Evolutionary conservation across 768 basidiomycete genomes (phyloP).

Genomic region (Calocera cornea): DNA sequence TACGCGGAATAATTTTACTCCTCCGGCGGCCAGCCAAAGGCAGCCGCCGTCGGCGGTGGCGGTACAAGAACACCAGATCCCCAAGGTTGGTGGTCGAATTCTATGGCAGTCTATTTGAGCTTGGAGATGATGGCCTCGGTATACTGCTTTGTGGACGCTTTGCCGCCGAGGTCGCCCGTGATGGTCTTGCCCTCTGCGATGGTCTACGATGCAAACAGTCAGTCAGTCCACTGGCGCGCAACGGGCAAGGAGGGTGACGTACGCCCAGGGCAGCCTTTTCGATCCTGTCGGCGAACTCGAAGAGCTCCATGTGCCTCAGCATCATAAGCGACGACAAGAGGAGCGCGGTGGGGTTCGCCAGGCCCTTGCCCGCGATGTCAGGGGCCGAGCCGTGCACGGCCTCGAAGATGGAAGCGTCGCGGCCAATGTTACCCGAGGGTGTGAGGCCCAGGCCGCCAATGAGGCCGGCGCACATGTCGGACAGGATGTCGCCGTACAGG

Average conservation of each 20-base stretch:
- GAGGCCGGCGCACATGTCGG: constrained; percentile 96
- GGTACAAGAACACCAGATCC: not conserved
- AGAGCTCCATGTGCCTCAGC: constrained; percentile 91
- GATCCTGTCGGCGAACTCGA: constrained; percentile 71
- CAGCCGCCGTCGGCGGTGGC: not conserved
- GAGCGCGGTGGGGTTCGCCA: constrained; percentile 99
- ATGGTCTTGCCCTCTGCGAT: constrained; percentile 93
- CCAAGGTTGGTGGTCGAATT: not conserved
- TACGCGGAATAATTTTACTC: constrained; percentile 4
- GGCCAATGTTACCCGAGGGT: constrained; percentile 94
- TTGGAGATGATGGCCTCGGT: constrained; percentile 75
- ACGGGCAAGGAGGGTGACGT: constrained; percentile 24
- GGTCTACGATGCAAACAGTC: constrained; percentile 41
- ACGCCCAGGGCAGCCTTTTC: constrained; percentile 83
- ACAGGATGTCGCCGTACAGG: constrained; percentile 87
- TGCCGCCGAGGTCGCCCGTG: constrained; percentile 92
- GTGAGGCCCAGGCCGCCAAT: constrained; percentile 97
- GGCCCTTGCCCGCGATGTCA: constrained; percentile 92
- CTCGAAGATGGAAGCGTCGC: constrained; percentile 98
- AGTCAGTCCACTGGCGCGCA: not conserved
- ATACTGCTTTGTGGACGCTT: constrained; percentile 77
- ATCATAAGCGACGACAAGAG: constrained; percentile 94
- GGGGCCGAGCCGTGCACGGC: constrained; percentile 98
- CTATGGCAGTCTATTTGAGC: constrained; percentile 28
- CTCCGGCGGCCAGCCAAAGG: not conserved